Base-by-base conservation (phyloP, 1,139 yeast species). In the Pichia inconspicua region DNA sequence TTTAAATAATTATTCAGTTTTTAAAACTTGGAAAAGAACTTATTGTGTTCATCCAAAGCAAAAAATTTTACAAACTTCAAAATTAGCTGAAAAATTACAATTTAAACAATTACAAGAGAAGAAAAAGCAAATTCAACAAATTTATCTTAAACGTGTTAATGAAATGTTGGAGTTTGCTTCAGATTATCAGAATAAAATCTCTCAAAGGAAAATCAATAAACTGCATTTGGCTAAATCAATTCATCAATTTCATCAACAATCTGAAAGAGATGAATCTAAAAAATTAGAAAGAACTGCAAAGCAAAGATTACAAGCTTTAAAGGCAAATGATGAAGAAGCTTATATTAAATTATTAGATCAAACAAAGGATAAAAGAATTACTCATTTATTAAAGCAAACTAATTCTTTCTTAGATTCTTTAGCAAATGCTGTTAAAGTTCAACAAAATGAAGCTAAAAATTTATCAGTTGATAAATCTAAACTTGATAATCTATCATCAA, bases 301-400 rank as follows among this genome's bases (percentile, higher is more conserved):
- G 59, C 90, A 84, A 60, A 87, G 94, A 80, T 77, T 85, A 64
- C 89, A 82, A 66, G 94, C 94, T 34, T 75, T 85, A 71, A 84
- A 82, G 58, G 84, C 86, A 50, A 84, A 84, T 62, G 92, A 84
- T 69, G 94, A 84, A 68, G 94, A 84, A 61, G 92, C 90, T 0
- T 84, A 84, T 67, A 77, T 84, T 67, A 84, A 84, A 60, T 74
- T 84, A 57, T 74, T 84, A 58, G 92, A 84, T 63, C 89, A 84
- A 61, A 84, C 94, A 10, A 84, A 84, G 64, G 94, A 84, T 67
- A 82, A 87, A 3, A 80, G 94, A 75, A 82, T 84, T 59, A 84
- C 92, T 0, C 90, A 84, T 66, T 72, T 84, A 57, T 74, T 84
- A 66, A 82, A 74, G 58, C 92, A 84, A 67, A 84, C 94, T 15